These are phyloP conservation scores for Magnolia changhungtana DNA, from an alignment of 164 flowering plant species.

Conservation along the genomic window DNA sequence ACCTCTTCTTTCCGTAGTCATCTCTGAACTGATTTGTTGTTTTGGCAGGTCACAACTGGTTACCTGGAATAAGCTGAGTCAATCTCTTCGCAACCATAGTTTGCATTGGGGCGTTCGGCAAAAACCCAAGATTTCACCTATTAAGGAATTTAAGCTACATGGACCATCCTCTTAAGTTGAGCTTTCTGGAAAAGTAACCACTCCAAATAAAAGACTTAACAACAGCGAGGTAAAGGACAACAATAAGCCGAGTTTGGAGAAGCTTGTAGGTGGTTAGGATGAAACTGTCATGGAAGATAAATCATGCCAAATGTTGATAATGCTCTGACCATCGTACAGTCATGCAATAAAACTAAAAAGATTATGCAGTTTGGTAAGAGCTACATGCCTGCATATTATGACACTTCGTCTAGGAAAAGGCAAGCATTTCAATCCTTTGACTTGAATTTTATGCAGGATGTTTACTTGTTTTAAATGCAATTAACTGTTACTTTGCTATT, in stretches of 20 bases:
- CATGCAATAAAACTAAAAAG: conserved; percentile 41
- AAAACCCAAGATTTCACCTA: conserved; percentile 62
- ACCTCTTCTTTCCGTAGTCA: background rate
- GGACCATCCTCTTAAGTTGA: conserved; percentile 20
- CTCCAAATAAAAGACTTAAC: conserved; percentile 26
- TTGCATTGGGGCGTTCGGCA: conserved; percentile 77
- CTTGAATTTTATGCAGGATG: background rate
- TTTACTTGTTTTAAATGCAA: background rate
- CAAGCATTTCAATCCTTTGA: conserved; percentile 9
- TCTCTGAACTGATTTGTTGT: background rate
- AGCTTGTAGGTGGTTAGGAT: conserved; percentile 49
- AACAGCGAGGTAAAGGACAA: conserved; percentile 19
- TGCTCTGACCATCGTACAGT: conserved; percentile 19
- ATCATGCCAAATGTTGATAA: conserved; percentile 22
- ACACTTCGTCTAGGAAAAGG: conserved; percentile 79
- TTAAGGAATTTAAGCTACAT: conserved; percentile 71
- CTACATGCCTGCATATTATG: conserved; percentile 93
- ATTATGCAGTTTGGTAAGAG: conserved; percentile 89
- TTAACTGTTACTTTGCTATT: background rate
- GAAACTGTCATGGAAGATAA: conserved; percentile 31
- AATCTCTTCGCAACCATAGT: conserved; percentile 32
- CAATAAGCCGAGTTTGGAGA: conserved; percentile 34
- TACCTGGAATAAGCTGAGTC: conserved; percentile 57
- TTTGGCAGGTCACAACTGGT: conserved; percentile 54
- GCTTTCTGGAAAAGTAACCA: conserved; percentile 10